Conservation (phyloP, 2,329 filamentous ascomycete species). For the Aspergillus ruber region DNA sequence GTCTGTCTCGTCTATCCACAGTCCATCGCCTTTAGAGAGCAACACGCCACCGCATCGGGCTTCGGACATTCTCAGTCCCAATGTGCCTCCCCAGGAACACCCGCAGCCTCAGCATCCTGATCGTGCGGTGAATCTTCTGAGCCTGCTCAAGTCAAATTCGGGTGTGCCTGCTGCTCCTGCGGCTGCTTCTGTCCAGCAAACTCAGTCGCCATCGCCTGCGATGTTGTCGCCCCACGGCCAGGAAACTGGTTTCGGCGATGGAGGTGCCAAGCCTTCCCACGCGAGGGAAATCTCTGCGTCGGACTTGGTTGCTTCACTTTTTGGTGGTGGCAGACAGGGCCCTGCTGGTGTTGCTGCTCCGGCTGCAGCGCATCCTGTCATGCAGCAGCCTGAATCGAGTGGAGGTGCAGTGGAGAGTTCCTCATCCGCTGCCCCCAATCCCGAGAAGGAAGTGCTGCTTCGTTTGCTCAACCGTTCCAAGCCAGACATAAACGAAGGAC, state of each 20-base stretch:
- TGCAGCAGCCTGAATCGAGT: constrained; percentile 9
- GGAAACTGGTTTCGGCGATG: constrained; percentile 16
- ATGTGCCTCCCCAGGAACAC: constrained; percentile 35
- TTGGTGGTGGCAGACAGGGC: constrained; percentile 43
- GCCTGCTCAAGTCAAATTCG: constrained; percentile 59
- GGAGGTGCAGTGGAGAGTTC: constrained; percentile 12
- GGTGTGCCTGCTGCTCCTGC: constrained; percentile 22
- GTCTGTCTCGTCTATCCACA: constrained; percentile 52
- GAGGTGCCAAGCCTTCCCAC: constrained; percentile 19
- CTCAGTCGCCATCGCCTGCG: constrained; percentile 13
- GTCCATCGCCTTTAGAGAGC: constrained; percentile 41
- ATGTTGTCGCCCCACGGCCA: constrained; percentile 22
- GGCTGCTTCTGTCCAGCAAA: constrained; percentile 17
- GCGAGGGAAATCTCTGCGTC: constrained; percentile 46
- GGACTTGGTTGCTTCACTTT: constrained; percentile 52
- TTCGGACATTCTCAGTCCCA: constrained; percentile 55
- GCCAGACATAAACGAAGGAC: constrained; percentile 20
- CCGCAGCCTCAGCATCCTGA: constrained; percentile 36
- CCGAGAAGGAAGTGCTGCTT: constrained; percentile 71
- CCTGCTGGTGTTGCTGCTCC: constrained; percentile 23
- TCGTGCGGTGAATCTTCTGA: constrained; percentile 55
- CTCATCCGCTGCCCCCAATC: constrained; percentile 30
- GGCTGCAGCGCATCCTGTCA: constrained; percentile 17
- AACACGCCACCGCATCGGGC: constrained; percentile 51
- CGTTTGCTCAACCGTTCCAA: constrained; percentile 75